phyloP scores from a whole-genome alignment of 148 eudicot genomes.

The Fagopyrum tataricum region DNA sequence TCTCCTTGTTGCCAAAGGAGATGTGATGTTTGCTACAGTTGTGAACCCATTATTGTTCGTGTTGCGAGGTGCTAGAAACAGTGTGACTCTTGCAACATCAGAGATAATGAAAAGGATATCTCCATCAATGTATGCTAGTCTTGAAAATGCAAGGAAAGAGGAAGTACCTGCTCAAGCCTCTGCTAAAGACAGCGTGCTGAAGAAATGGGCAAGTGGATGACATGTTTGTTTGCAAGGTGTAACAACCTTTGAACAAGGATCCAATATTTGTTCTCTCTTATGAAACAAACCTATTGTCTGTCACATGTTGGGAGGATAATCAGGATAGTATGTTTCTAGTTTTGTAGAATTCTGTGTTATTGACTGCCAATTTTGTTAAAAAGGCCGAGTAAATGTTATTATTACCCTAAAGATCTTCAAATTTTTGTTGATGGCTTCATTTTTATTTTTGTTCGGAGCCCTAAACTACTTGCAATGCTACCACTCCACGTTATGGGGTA shows the following conservation, averaged over 20 bases:
- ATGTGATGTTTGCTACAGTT: constrained; percentile 53
- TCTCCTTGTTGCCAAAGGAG: constrained; percentile 68
- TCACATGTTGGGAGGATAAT: not conserved
- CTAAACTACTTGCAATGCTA: no score
- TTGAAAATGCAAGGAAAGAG: constrained; percentile 26
- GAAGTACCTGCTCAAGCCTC: constrained; percentile 31
- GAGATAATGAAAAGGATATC: constrained; percentile 32
- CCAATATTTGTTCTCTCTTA: not conserved
- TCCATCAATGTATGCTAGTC: constrained; percentile 24
- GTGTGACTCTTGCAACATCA: constrained; percentile 30
- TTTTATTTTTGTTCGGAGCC: no score
- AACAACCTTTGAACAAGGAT: not conserved
- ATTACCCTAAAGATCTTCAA: not conserved
- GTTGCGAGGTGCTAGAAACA: constrained; percentile 46
- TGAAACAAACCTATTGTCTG: not conserved
- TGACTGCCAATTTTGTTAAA: not conserved
- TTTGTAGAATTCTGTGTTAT: not conserved
- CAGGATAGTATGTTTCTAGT: not conserved
- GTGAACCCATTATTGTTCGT: constrained; percentile 63
- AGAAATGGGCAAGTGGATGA: constrained; percentile 78
- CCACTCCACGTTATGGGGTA: no score
- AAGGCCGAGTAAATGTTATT: not conserved
- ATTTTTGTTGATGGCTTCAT: not conserved
- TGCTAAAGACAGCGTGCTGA: constrained; percentile 69
- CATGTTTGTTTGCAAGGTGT: not conserved